Evolutionary conservation across 2,329 filamentous ascomycete genomes (phyloP).

Genomic region (Tolypocladium paradoxum): DNA sequence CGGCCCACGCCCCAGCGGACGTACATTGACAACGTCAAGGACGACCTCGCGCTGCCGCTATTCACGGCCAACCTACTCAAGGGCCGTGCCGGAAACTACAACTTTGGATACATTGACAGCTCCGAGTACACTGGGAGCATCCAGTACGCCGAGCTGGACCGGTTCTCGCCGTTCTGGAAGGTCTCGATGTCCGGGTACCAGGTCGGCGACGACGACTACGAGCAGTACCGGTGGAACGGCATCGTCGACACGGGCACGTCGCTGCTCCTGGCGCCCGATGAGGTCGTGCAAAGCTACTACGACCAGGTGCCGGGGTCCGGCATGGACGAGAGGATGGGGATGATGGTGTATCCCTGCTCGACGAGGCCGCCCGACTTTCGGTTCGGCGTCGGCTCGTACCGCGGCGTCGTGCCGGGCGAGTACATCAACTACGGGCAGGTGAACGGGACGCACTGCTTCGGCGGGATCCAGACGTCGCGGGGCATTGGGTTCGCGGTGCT

Average conservation of each 20-base stretch:
- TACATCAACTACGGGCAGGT: conserved; percentile 27
- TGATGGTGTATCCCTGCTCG: conserved; percentile 48
- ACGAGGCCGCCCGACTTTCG: conserved; percentile 33
- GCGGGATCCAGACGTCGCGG: conserved; percentile 26
- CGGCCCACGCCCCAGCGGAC: conserved; percentile 19
- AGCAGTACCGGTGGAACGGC: conserved; percentile 27
- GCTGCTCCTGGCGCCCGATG: conserved; percentile 46
- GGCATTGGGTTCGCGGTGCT: conserved; percentile 27
- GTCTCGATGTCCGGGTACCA: conserved; percentile 46
- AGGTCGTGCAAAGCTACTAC: conserved; percentile 50
- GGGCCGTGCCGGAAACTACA: conserved; percentile 23
- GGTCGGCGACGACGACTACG: conserved; percentile 26
- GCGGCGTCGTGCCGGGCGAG: conserved; percentile 22
- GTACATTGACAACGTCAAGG: conserved; percentile 24
- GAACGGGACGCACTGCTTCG: conserved; percentile 19
- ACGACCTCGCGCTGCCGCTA: conserved; percentile 16
- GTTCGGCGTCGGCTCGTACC: conserved; percentile 22
- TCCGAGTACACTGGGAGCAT: conserved; percentile 46
- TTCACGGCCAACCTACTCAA: conserved; percentile 26
- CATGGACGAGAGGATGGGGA: conserved; percentile 33
- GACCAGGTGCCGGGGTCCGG: conserved; percentile 38
- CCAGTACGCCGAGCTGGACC: conserved; percentile 42
- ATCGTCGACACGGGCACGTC: conserved; percentile 66
- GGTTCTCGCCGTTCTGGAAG: conserved; percentile 48
- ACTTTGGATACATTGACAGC: conserved; percentile 40